Evolutionary conservation across 2,329 filamentous ascomycete genomes (phyloP).

Genomic region (Cladosporium halotolerans): DNA sequence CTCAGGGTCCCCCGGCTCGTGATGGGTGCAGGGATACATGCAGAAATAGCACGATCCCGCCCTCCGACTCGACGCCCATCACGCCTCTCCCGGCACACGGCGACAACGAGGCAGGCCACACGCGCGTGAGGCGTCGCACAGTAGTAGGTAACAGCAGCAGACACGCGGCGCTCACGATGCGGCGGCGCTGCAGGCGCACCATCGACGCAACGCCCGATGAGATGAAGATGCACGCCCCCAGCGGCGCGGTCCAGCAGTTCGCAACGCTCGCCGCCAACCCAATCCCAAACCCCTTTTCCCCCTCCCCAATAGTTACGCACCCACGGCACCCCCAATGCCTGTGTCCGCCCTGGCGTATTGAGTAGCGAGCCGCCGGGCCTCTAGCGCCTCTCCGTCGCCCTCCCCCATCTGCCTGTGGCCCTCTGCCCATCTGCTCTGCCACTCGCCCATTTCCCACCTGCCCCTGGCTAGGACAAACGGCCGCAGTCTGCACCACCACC

Average conservation of each 20-base stretch:
- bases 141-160: too few species aligned
- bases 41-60: background rate
- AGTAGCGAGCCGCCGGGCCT: background rate
- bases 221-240: conserved; percentile 7
- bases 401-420: background rate
- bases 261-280: background rate
- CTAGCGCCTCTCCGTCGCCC: background rate
- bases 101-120: too few species aligned
- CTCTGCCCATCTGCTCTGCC: background rate
- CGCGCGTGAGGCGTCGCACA: too few species aligned
- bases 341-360: background rate
- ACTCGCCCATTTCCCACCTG: background rate
- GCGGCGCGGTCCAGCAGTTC: background rate
- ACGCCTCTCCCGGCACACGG: too few species aligned
- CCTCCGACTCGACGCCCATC: background rate
- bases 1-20: background rate
- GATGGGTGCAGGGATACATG: conserved; percentile 5
- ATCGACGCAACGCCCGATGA: background rate
- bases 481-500: background rate
- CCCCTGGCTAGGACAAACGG: background rate
- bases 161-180: too few species aligned
- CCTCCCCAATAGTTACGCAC: background rate
- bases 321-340: background rate
- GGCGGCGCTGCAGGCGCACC: too few species aligned
- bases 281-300: background rate